These are phyloP conservation scores for Termitomyces sp. DNA, from an alignment of 768 basidiomycete genomes.

Conservation along the genomic window DNA sequence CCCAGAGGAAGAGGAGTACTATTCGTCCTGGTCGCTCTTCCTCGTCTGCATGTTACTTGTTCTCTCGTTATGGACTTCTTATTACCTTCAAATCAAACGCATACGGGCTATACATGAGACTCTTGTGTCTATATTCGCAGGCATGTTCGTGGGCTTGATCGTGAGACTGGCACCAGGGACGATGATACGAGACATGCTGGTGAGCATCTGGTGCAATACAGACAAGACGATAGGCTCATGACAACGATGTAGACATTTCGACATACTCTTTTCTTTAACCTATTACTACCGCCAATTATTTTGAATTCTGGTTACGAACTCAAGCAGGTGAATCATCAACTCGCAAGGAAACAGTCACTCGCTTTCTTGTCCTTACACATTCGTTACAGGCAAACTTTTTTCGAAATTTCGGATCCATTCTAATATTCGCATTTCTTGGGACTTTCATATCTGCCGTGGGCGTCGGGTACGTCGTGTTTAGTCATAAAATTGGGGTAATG, in stretches of 20 bases:
- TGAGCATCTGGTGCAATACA: slow-evolving; percentile 34
- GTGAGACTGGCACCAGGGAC: slow-evolving; percentile 88
- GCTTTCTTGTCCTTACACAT: slow-evolving; percentile 3
- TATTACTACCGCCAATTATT: slow-evolving; percentile 97
- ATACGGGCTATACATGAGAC: slow-evolving; percentile 97
- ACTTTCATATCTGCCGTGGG: slow-evolving; percentile 97
- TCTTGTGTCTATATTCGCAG: slow-evolving; percentile 89
- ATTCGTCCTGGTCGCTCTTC: slow-evolving; percentile 92
- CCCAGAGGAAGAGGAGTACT: slow-evolving; percentile 80
- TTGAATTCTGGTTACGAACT: slow-evolving; percentile 97
- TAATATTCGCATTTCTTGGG: slow-evolving; percentile 89
- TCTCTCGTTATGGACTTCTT: slow-evolving; percentile 91
- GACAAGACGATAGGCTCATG: neutral
- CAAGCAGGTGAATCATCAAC: slow-evolving; percentile 63
- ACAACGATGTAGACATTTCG: slow-evolving; percentile 72
- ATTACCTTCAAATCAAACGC: slow-evolving; percentile 95
- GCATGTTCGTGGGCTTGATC: slow-evolving; percentile 92
- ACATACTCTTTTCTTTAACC: slow-evolving; percentile 96
- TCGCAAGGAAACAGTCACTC: neutral
- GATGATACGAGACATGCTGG: slow-evolving; percentile 96
- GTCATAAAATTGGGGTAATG: slow-evolving; percentile 1
- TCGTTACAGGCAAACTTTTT: slow-evolving; percentile 91
- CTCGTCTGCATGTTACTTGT: slow-evolving; percentile 90
- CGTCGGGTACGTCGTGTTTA: slow-evolving; percentile 69
- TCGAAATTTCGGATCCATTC: slow-evolving; percentile 94